phyloP scores from a whole-genome alignment of 2,329 filamentous ascomycete species.

The Neonectria faginata region DNA sequence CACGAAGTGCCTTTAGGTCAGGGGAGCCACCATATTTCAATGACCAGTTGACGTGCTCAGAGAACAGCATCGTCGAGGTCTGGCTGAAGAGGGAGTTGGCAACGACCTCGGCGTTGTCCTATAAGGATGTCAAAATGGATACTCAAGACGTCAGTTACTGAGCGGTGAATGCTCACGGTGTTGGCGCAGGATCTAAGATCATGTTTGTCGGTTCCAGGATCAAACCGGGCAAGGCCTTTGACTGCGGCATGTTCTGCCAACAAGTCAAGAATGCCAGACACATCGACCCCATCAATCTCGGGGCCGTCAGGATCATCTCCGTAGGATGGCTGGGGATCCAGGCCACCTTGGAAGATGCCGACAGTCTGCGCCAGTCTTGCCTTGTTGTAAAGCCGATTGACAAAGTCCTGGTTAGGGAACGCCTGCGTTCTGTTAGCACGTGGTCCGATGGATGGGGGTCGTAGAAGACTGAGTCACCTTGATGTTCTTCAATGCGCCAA shows the following conservation, averaged over 20 bases:
- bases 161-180: not conserved
- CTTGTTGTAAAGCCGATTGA: not conserved
- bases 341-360: not conserved
- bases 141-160: not conserved
- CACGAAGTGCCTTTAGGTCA: not conserved
- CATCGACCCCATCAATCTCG: slow-evolving; percentile 1
- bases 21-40: not conserved
- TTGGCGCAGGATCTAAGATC: not conserved
- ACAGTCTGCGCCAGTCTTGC: not conserved
- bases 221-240: not conserved
- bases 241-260: not conserved
- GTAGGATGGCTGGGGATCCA: not conserved
- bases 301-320: not conserved
- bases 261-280: not conserved
- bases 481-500: not conserved
- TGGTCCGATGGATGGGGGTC: not conserved
- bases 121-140: not conserved
- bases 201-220: not conserved
- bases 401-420: not conserved
- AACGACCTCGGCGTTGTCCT: not conserved
- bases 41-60: not conserved
- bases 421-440: not conserved
- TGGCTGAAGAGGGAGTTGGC: not conserved
- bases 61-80: not conserved
- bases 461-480: not conserved